These are phyloP conservation scores for Lipomyces spencermartinsiae DNA, from an alignment of 805 yeast genomes.

Conservation along the genomic window DNA sequence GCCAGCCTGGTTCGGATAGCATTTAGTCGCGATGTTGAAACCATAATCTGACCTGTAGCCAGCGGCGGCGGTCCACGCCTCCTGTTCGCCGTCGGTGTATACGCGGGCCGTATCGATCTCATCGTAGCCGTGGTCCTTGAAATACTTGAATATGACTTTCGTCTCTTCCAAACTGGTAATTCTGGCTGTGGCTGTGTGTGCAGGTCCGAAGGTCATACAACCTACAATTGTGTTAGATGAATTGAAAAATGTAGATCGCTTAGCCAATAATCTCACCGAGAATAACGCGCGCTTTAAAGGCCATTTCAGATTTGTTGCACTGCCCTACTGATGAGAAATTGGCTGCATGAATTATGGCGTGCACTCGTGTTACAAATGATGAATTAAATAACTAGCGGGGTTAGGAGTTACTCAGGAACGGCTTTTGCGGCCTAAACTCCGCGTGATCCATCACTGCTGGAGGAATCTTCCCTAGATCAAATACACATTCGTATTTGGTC, in stretches of 20 bases:
- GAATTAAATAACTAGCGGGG: background rate
- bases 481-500: too few relatives aligned
- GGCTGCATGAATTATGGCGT: background rate
- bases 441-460: too few relatives aligned
- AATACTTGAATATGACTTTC: constrained; percentile 21
- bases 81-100: constrained; percentile 40
- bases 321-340: background rate
- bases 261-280: constrained; percentile 1
- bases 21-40: constrained; percentile 40
- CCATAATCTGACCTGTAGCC: constrained; percentile 27
- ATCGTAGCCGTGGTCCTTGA: constrained; percentile 37
- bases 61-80: constrained; percentile 34
- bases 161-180: constrained; percentile 27
- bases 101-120: constrained; percentile 44
- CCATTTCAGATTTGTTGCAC: background rate
- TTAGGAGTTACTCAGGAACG: background rate
- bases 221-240: constrained; percentile 4
- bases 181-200: constrained; percentile 23
- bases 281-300: constrained; percentile 2
- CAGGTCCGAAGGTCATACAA: constrained; percentile 35
- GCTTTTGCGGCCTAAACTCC: background rate
- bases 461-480: too few relatives aligned
- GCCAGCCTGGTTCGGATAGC: constrained; percentile 35
- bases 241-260: background rate
- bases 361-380: background rate